Base-by-base conservation (phyloP, 2,329 filamentous ascomycete genomes). In the Ascosphaera apis region DNA sequence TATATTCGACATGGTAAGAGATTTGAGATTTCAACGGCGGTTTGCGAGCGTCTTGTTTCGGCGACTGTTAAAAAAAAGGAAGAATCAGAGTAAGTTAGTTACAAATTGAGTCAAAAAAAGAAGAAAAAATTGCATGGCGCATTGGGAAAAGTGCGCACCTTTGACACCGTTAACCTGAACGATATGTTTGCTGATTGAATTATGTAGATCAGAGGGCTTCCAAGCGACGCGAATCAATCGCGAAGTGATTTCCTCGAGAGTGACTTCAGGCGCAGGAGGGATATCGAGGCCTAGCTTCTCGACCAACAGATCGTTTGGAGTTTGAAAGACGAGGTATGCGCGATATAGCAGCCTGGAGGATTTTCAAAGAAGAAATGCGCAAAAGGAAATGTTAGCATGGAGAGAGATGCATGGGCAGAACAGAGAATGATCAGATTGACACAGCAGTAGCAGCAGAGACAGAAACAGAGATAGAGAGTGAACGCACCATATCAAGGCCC, bases 131-230 rank as follows among this genome's bases (percentile, higher is more conserved):
- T 9, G 17, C 4, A 11, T 17, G 7, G 3, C 11, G 21, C 27
- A 12, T 9, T 11, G 11, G 18, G 17, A 13, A 12, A 3, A 12
- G 33, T 3, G 15, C 72, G 54, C 56, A 88, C 81, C 80, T 59
- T 82, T 81, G 31, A 86, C 75, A 31, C 86, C 86, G 55, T 98
- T 95, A 43, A 98, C 75, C 52, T 91, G 81, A 36, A 98, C 81
- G 33, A 86, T 67, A 51, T 91, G 88, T 57, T 84, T 91, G 36
- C 82, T 68, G 37, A 91, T 78, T 2, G 78, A 68, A 41, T 66
- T 63, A 31, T 68, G 62, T 43, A 64, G 62, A 42, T 70, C 69
- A 0, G 80, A 76, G 40, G 75, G 69, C 41, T 83, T 81, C 88
- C 88, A 98, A 53, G 84, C 83, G 31, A 98, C 65, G 19, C 84